These are phyloP conservation scores for Colletotrichum karsti DNA, from an alignment of 2,329 filamentous ascomycete genomes.

Conservation along the genomic window DNA sequence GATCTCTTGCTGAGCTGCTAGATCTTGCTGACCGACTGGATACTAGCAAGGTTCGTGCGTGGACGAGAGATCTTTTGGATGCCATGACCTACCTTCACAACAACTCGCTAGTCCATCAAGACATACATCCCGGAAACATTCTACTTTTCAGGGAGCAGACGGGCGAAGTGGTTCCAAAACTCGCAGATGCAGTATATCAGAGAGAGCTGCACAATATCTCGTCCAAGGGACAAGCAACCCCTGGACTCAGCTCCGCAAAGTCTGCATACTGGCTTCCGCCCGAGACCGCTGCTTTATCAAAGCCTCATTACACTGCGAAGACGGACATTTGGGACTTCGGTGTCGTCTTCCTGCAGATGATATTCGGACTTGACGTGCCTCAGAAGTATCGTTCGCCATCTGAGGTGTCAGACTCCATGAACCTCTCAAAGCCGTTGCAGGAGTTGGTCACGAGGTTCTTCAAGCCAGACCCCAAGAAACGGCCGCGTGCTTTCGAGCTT, in stretches of 20 bases:
- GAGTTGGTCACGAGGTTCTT: slow-evolving; percentile 88
- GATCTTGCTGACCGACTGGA: slow-evolving; percentile 80
- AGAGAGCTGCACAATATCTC: slow-evolving; percentile 70
- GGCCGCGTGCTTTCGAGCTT: slow-evolving; percentile 82
- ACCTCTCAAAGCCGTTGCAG: slow-evolving; percentile 77
- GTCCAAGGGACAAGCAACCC: slow-evolving; percentile 59
- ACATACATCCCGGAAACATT: slow-evolving; percentile 82
- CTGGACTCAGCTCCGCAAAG: slow-evolving; percentile 68
- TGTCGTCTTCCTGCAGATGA: slow-evolving; percentile 91
- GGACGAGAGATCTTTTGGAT: slow-evolving; percentile 92
- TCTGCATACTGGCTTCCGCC: slow-evolving; percentile 87
- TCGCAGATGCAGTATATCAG: slow-evolving; percentile 79
- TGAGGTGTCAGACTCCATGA: slow-evolving; percentile 74
- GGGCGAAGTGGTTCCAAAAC: slow-evolving; percentile 76
- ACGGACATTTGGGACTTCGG: slow-evolving; percentile 97
- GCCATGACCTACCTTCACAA: slow-evolving; percentile 88
- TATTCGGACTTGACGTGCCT: slow-evolving; percentile 82
- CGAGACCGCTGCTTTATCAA: slow-evolving; percentile 72
- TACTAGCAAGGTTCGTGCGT: slow-evolving; percentile 80
- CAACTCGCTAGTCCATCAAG: slow-evolving; percentile 83
- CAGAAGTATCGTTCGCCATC: slow-evolving; percentile 83
- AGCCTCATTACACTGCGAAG: slow-evolving; percentile 74
- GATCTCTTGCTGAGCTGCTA: slow-evolving; percentile 83
- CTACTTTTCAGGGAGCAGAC: slow-evolving; percentile 76
- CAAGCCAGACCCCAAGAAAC: slow-evolving; percentile 82